These are phyloP conservation scores for Daldinia loculata DNA, from an alignment of 495 filamentous ascomycete genomes.

Conservation along the genomic window DNA sequence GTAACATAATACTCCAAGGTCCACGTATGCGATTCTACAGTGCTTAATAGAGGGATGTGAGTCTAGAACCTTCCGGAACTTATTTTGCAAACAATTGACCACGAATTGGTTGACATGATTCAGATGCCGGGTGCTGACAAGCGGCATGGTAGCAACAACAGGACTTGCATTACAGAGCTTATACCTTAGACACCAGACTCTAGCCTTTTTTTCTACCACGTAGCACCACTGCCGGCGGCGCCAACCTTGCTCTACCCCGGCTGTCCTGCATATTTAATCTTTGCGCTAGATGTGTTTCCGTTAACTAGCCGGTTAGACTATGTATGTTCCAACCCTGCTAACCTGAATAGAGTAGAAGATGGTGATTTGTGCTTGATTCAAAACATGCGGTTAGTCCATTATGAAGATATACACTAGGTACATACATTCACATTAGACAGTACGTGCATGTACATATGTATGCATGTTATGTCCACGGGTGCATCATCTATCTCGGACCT, in stretches of 20 bases:
- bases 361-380: constrained; percentile 24
- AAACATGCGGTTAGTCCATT: constrained; percentile 22
- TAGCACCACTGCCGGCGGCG: constrained; percentile 27
- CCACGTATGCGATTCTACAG: constrained; percentile 19
- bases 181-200: neutral
- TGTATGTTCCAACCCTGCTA: constrained; percentile 18
- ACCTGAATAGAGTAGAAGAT: constrained; percentile 7
- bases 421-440: neutral
- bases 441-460: neutral
- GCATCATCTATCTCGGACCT: constrained; percentile 33
- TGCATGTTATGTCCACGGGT: neutral
- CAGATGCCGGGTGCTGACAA: constrained; percentile 41
- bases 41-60: constrained; percentile 6
- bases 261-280: constrained; percentile 8
- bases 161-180: constrained; percentile 17
- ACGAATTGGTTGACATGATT: constrained; percentile 26
- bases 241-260: constrained; percentile 33
- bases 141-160: constrained; percentile 9
- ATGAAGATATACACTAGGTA: neutral
- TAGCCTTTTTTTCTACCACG: neutral
- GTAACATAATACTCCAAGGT: constrained; percentile 1
- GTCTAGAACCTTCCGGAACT: constrained; percentile 33
- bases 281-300: constrained; percentile 12
- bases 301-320: constrained; percentile 23
- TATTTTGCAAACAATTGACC: constrained; percentile 2